Evolutionary conservation across 2,329 filamentous ascomycete species (phyloP).

Genomic region (Fusarium guadeloupense): DNA sequence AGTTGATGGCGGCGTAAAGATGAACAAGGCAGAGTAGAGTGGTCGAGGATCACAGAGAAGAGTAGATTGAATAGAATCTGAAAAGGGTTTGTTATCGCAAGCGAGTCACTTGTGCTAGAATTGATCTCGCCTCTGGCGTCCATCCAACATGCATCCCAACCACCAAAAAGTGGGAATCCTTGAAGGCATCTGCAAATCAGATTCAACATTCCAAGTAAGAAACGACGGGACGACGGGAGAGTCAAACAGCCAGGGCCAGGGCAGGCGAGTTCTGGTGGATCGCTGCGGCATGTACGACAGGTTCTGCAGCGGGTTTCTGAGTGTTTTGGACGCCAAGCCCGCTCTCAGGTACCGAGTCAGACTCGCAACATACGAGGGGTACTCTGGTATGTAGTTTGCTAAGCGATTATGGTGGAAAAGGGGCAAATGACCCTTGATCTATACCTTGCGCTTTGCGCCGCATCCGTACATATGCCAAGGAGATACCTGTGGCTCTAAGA

Average conservation of each 20-base stretch:
- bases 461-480: slow-evolving; percentile 15
- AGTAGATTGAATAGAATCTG: slow-evolving; percentile 25
- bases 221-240: slow-evolving; percentile 20
- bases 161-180: slow-evolving; percentile 28
- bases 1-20: slow-evolving; percentile 14
- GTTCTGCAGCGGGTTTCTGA: slow-evolving; percentile 12
- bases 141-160: slow-evolving; percentile 22
- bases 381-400: slow-evolving; percentile 23
- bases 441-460: slow-evolving; percentile 17
- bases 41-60: slow-evolving; percentile 15
- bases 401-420: background rate
- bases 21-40: slow-evolving; percentile 6
- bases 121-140: slow-evolving; percentile 29
- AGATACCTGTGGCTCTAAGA: slow-evolving; percentile 24
- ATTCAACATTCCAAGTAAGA: slow-evolving; percentile 17
- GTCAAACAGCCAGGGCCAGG: slow-evolving; percentile 22
- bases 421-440: background rate
- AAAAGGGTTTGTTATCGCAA: slow-evolving; percentile 36
- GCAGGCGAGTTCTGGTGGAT: slow-evolving; percentile 24
- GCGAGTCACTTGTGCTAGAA: slow-evolving; percentile 16
- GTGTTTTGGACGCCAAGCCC: slow-evolving; percentile 11
- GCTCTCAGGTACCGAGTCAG: slow-evolving; percentile 16
- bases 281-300: slow-evolving; percentile 14
- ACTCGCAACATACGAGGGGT: slow-evolving; percentile 8
- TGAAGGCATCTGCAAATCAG: slow-evolving; percentile 22